Conservation (phyloP, 2,329 filamentous ascomycete genomes). For the Colletotrichum agaves region DNA sequence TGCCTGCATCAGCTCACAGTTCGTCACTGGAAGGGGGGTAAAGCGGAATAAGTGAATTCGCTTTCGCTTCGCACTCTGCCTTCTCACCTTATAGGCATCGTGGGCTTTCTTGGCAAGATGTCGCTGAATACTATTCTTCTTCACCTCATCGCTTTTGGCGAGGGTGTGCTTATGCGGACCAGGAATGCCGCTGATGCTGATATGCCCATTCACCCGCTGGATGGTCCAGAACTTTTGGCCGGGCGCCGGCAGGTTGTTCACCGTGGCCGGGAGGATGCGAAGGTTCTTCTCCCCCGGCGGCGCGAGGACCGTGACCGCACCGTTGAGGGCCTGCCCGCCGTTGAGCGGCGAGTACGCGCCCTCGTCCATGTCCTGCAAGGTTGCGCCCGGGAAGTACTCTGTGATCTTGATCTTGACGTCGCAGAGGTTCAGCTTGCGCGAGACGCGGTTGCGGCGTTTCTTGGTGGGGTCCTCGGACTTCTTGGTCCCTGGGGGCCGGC, state of each 20-base stretch:
- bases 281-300: constrained; percentile 26
- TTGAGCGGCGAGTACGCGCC: constrained; percentile 30
- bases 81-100: constrained; percentile 74
- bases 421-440: constrained; percentile 81
- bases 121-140: constrained; percentile 81
- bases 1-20: not conserved
- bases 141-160: constrained; percentile 80
- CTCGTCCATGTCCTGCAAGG: constrained; percentile 44
- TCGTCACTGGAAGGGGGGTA: too few relatives aligned
- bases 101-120: constrained; percentile 72
- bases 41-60: too few relatives aligned
- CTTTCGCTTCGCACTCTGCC: constrained; percentile 55
- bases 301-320: constrained; percentile 39
- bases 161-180: constrained; percentile 81
- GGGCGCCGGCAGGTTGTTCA: constrained; percentile 17
- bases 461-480: constrained; percentile 84
- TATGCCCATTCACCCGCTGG: constrained; percentile 81
- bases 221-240: constrained; percentile 75
- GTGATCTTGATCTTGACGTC: constrained; percentile 90
- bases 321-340: constrained; percentile 35
- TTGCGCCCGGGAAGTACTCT: constrained; percentile 74
- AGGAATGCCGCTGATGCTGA: constrained; percentile 72
- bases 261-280: constrained; percentile 39
- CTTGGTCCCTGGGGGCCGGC: constrained; percentile 79
- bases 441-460: constrained; percentile 82